A percentile compares a stretch with the other conserved stretches of the same genome.
Evolutionary conservation across 176 grass and related monocot genomes (phyloP).

Genomic region (Aechmea fasciata): DNA sequence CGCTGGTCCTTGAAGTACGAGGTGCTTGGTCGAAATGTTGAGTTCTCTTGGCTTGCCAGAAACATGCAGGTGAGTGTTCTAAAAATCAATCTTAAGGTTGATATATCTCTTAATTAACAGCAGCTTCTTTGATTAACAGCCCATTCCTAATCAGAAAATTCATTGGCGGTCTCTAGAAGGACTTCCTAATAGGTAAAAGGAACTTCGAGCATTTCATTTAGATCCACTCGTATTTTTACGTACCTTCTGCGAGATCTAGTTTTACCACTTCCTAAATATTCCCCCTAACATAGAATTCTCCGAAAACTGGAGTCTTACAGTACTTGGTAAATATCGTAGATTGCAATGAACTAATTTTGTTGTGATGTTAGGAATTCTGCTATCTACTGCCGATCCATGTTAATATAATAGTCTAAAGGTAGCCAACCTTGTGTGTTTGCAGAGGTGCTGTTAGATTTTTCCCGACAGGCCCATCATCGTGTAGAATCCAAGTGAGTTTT

Average conservation of each 20-base stretch:
- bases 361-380: not conserved
- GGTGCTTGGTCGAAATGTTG: conserved; percentile 61
- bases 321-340: no score
- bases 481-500: conserved; percentile 74
- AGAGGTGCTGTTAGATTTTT: conserved; percentile 93
- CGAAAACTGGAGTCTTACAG: no score
- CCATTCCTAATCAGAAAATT: conserved; percentile 92
- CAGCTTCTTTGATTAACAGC: conserved; percentile 40
- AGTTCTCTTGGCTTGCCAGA: conserved; percentile 94
- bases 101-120: conserved; percentile 7
- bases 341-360: no score
- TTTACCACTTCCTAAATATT: not conserved
- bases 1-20: conserved; percentile 81
- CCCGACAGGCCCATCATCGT: conserved; percentile 55
- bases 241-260: not conserved
- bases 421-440: conserved; percentile 22
- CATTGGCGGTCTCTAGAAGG: conserved; percentile 98
- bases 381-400: not conserved
- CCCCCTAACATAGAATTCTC: no score
- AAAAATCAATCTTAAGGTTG: not conserved
- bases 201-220: not conserved
- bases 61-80: conserved; percentile 46
- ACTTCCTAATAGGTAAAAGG: conserved; percentile 70
- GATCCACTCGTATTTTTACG: not conserved
- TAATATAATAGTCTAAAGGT: not conserved